Evolutionary conservation across 495 filamentous ascomycete species (phyloP).

Genomic region (Penicillium angulare): DNA sequence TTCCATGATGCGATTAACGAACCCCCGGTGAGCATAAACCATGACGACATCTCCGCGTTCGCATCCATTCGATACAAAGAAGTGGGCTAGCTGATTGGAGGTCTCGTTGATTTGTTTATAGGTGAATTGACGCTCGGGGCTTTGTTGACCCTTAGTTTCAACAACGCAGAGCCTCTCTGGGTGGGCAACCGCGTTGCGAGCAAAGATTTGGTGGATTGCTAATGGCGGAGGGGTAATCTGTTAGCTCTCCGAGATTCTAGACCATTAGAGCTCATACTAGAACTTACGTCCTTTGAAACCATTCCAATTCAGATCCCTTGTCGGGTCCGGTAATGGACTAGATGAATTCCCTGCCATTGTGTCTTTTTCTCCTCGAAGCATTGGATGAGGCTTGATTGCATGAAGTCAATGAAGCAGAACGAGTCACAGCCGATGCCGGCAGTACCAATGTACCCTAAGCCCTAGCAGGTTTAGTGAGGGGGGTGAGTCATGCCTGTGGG

Average conservation of each 20-base stretch:
- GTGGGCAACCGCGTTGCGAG: conserved; percentile 66
- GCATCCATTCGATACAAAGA: conserved; percentile 71
- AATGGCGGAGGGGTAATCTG: too few relatives aligned
- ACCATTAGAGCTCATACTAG: too few relatives aligned
- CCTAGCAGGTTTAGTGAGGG: too few relatives aligned
- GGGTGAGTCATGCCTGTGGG: too few relatives aligned
- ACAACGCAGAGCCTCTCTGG: conserved; percentile 79
- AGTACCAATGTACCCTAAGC: too few relatives aligned
- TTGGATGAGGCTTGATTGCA: too few relatives aligned
- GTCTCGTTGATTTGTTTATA: conserved; percentile 88
- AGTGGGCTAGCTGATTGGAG: conserved; percentile 75
- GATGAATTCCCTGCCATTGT: conserved; percentile 47
- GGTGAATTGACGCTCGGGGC: conserved; percentile 68
- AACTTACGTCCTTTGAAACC: too few relatives aligned
- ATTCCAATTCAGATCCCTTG: conserved; percentile 75
- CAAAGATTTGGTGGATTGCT: conserved; percentile 80
- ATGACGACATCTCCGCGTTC: conserved; percentile 86
- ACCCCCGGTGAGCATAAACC: conserved; percentile 84
- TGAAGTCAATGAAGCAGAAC: too few relatives aligned
- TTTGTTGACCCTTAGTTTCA: conserved; percentile 67
- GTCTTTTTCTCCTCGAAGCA: too few relatives aligned
- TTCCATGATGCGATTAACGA: background rate
- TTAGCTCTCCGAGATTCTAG: too few relatives aligned
- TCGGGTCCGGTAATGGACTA: conserved; percentile 68
- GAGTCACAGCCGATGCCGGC: too few relatives aligned